A percentile compares a stretch with the other conserved stretches of the same genome.
These are phyloP conservation scores for Pseudogymnoascus sp. DNA, from an alignment of 2,329 filamentous ascomycete species.

Conservation along the genomic window DNA sequence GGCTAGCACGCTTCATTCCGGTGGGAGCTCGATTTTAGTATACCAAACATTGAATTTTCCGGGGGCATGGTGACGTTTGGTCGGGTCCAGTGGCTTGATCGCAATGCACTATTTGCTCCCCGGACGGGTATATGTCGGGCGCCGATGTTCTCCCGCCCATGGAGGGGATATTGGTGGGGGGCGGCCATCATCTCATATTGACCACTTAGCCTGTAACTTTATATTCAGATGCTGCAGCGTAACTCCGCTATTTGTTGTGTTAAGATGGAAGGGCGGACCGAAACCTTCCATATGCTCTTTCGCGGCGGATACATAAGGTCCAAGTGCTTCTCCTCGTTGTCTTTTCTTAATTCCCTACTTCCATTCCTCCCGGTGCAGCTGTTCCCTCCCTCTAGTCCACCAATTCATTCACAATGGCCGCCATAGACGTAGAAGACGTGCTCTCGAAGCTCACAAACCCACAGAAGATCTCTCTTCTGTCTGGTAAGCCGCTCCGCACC, in stretches of 20 bases:
- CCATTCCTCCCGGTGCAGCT: background rate
- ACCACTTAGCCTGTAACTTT: slow-evolving; percentile 3
- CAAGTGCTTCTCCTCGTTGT: background rate
- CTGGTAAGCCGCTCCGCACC: slow-evolving; percentile 31
- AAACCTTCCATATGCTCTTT: background rate
- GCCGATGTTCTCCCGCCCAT: background rate
- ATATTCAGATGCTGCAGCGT: background rate
- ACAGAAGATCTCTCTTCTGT: slow-evolving; percentile 46
- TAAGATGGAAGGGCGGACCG: background rate
- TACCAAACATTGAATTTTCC: background rate
- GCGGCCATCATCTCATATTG: background rate
- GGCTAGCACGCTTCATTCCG: background rate
- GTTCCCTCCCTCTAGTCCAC: background rate
- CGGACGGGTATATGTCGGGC: background rate
- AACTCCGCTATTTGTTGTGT: background rate
- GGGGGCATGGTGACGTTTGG: background rate
- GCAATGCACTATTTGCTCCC: background rate
- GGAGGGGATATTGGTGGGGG: background rate
- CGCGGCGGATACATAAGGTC: background rate
- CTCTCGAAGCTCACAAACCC: slow-evolving; percentile 44
- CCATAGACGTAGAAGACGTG: slow-evolving; percentile 45
- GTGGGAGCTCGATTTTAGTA: background rate
- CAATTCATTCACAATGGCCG: slow-evolving; percentile 33
- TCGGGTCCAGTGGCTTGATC: background rate
- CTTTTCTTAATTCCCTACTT: background rate